Percentiles rank a stretch among this genome's conserved stretches.
Conservation (phyloP, 495 filamentous ascomycete species). For the Penicillium bovifimosum region DNA sequence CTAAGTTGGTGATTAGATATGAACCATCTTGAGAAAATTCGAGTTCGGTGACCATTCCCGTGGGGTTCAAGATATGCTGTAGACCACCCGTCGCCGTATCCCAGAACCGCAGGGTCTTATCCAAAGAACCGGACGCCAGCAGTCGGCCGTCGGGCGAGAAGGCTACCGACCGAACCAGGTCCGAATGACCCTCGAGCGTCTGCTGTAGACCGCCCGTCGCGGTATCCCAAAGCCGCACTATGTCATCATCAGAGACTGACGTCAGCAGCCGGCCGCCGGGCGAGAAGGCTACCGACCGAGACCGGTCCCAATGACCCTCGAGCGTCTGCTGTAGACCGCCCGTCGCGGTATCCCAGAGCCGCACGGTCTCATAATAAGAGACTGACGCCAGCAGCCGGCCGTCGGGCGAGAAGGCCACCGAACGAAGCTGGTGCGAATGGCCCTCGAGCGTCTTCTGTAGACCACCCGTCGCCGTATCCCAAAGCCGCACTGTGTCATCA, state of each 20-base stretch:
- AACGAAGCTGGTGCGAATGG: too few species aligned
- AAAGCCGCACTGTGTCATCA: too few species aligned
- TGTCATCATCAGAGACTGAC: slow-evolving; percentile 15
- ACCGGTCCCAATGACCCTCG: slow-evolving; percentile 17
- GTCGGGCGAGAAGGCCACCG: too few species aligned
- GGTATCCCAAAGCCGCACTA: slow-evolving; percentile 27
- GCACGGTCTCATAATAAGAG: too few species aligned
- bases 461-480: too few species aligned
- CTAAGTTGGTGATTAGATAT: too few species aligned
- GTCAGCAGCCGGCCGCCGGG: slow-evolving; percentile 16
- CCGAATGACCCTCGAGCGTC: slow-evolving; percentile 17
- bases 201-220: slow-evolving; percentile 4
- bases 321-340: slow-evolving; percentile 6
- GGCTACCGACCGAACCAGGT: slow-evolving; percentile 4
- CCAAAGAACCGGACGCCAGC: slow-evolving; percentile 10
- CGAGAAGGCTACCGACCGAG: slow-evolving; percentile 19
- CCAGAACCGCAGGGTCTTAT: slow-evolving; percentile 25
- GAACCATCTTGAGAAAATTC: too few species aligned
- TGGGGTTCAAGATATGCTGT: too few species aligned
- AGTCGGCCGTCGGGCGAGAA: slow-evolving; percentile 20
- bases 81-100: slow-evolving; percentile 7
- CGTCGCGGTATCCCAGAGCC: too few species aligned
- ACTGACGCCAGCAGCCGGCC: too few species aligned
- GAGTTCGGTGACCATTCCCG: too few species aligned
- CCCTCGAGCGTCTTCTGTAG: too few species aligned